Conservation (phyloP, 1,284 basidiomycete genomes). For the Peniophora sp. region DNA sequence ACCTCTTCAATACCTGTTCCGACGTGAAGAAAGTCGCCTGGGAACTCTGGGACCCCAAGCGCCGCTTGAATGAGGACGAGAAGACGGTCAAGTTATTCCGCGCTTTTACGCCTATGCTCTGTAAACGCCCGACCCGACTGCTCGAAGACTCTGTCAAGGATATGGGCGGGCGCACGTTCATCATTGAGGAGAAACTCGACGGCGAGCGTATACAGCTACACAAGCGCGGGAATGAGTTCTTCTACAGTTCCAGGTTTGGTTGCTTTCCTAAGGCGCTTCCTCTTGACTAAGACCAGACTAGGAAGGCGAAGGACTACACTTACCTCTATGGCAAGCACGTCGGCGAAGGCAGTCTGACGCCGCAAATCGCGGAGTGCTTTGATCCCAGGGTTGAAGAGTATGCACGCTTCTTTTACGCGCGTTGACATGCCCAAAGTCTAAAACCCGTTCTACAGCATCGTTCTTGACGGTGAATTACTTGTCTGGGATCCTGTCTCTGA, state of each 20-base stretch:
- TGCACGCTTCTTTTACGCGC: constrained; percentile 19
- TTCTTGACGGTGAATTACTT: constrained; percentile 94
- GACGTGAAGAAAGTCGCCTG: constrained; percentile 89
- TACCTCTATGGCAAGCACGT: constrained; percentile 83
- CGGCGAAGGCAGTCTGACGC: constrained; percentile 79
- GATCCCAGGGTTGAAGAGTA: constrained; percentile 73
- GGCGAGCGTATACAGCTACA: constrained; percentile 94
- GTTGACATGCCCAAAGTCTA: neutral
- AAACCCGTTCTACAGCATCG: constrained; percentile 49
- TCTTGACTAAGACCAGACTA: neutral
- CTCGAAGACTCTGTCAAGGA: constrained; percentile 79
- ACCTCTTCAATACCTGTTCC: constrained; percentile 90
- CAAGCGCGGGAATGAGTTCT: constrained; percentile 81
- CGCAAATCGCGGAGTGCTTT: constrained; percentile 71
- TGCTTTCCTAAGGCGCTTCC: neutral
- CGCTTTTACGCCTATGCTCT: constrained; percentile 89
- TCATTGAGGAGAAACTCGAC: constrained; percentile 94
- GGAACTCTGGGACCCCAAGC: constrained; percentile 62
- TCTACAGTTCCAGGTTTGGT: constrained; percentile 79
- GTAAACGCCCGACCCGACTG: constrained; percentile 74
- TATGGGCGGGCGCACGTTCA: constrained; percentile 68
- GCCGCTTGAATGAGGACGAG: constrained; percentile 61
- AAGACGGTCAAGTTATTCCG: constrained; percentile 75
- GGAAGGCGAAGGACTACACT: constrained; percentile 92
- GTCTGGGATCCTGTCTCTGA: constrained; percentile 90